Conservation (phyloP, 805 yeast genomes). For the Saccharomycopsis microspora region DNA sequence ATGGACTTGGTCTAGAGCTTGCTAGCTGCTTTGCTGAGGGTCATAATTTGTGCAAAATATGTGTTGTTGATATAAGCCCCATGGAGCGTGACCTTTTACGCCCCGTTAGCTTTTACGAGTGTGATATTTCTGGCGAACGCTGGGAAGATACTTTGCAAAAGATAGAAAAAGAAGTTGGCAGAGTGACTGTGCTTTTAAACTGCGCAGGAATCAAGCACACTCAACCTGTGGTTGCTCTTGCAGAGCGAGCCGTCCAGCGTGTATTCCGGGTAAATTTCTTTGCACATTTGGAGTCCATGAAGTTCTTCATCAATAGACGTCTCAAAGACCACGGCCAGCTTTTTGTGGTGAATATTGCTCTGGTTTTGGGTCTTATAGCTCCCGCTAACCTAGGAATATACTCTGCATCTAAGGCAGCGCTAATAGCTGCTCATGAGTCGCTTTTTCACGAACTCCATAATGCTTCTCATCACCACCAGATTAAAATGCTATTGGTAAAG, state of each 20-base stretch:
- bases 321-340: constrained; percentile 12
- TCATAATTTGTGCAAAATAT: no score
- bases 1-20: constrained; percentile 31
- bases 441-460: constrained; percentile 9
- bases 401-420: constrained; percentile 33
- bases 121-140: constrained; percentile 24
- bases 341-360: constrained; percentile 29
- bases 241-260: constrained; percentile 18
- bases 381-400: constrained; percentile 31
- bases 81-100: not conserved
- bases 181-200: constrained; percentile 22
- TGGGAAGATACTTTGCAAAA: constrained; percentile 17
- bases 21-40: constrained; percentile 18
- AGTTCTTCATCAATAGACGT: not conserved
- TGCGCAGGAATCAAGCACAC: constrained; percentile 32
- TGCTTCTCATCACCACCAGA: constrained; percentile 1
- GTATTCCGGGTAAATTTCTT: constrained; percentile 15
- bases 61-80: not conserved
- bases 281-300: constrained; percentile 3
- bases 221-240: constrained; percentile 21
- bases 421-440: constrained; percentile 31
- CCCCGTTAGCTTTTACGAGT: constrained; percentile 18
- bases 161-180: constrained; percentile 17
- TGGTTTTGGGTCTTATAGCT: constrained; percentile 30
- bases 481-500: constrained; percentile 27